Evolutionary conservation across 495 filamentous ascomycete species (phyloP), one percentile per base, ranked within the genome.

Genomic region (Penicillium lividum): DNA sequence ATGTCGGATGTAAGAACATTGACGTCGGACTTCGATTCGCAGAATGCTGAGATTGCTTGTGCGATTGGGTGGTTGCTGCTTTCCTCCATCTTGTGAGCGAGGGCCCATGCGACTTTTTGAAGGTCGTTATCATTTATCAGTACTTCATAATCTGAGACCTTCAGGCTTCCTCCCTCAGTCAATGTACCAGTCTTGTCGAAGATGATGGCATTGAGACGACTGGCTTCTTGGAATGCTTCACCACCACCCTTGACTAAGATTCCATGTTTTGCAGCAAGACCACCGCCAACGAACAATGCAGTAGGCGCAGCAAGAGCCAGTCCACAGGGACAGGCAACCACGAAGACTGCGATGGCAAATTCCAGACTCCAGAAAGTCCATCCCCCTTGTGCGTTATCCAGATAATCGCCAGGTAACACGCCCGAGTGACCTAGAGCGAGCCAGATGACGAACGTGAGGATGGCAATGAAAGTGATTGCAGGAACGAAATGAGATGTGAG

Each of bases 171-270:
- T 36, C 93, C 93, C 63, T 90, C 77, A 0, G 93, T 98, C 49
- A 98, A 74, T 1, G 93, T 98, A 0, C 93, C 93, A 0, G 93
- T 98, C 77, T 98, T 98, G 77, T 98, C 93, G 64, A 98, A 97
- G 13, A 97, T 91, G 22, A 97, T 85, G 54, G 86, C 87, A 68
- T 95, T 90, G 7, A 97, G 80, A 4, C 80, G 80, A 60, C 91
- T 95, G 10, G 94, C 92, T 75, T 95, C 92, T 71, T 98, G 90
- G 65, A 98, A 97, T 1, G 94, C 93, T 66, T 96, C 91, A 27
- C 93, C 94, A 16, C 93, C 93, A n/a, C 93, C 93, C 70, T 94
- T 93, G 58, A 92, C 93, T 4, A 98, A 75, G 50, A 98, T 95
- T 5, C 94, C 93, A 65, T 93, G 77, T 61, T 89, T 87, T 4